Evolutionary conservation across 1,284 basidiomycete species (phyloP).

Genomic region (Ustilago esculenta): DNA sequence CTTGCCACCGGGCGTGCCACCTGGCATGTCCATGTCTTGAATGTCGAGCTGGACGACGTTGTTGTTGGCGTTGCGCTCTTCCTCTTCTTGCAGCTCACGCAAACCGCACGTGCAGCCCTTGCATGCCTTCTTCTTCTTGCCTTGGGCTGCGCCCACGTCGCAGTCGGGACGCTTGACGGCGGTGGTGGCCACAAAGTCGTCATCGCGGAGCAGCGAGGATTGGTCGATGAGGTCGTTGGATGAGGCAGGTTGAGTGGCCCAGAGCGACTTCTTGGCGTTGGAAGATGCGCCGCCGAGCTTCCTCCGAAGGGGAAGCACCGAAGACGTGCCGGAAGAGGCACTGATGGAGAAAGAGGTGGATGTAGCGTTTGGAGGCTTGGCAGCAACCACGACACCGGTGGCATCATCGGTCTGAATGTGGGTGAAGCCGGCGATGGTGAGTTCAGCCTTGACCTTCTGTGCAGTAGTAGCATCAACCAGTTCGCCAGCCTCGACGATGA

Average conservation of each 20-base stretch:
- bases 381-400: conserved; percentile 16
- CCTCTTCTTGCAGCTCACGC: conserved; percentile 64
- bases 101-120: conserved; percentile 66
- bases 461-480: conserved; percentile 28
- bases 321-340: conserved; percentile 24
- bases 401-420: conserved; percentile 22
- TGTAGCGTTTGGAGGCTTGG: conserved; percentile 10
- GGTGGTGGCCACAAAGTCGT: conserved; percentile 48
- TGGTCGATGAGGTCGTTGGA: conserved; percentile 53
- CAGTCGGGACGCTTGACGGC: conserved; percentile 63
- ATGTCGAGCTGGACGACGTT: conserved; percentile 59
- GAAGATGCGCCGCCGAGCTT: conserved; percentile 34
- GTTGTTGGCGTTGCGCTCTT: conserved; percentile 38
- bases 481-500: conserved; percentile 45
- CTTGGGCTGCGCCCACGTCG: conserved; percentile 53
- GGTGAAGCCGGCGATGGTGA: conserved; percentile 55
- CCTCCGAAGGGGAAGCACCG: conserved; percentile 51
- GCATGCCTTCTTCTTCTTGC: conserved; percentile 64
- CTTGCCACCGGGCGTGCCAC: conserved; percentile 17
- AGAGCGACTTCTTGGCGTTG: conserved; percentile 56
- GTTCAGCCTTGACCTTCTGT: conserved; percentile 44
- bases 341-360: conserved; percentile 36
- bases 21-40: conserved; percentile 60
- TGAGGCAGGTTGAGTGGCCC: conserved; percentile 57
- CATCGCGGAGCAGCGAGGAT: conserved; percentile 51